phyloP scores from a whole-genome alignment of 495 filamentous ascomycete genomes.

The Saxophila tyrrhenica region DNA sequence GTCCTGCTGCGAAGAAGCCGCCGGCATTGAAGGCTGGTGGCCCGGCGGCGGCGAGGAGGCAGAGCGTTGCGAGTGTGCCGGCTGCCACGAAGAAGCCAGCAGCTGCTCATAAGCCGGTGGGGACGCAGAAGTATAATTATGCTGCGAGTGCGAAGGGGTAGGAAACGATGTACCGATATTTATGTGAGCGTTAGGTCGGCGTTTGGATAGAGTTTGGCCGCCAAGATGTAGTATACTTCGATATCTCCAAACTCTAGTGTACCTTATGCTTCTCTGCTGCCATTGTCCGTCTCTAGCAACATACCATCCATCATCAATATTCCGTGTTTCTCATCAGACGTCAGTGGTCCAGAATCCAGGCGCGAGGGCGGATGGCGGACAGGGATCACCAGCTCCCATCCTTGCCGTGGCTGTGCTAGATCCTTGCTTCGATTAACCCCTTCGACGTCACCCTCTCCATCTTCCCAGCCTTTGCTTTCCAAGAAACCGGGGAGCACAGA shows the following conservation, averaged over 20 bases:
- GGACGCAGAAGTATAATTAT: slow-evolving; percentile 20
- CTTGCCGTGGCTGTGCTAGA: background rate
- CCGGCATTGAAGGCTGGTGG: background rate
- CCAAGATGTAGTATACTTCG: no score
- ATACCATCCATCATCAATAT: no score
- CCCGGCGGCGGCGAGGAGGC: background rate
- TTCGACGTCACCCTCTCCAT: background rate
- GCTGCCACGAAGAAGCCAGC: slow-evolving; percentile 4
- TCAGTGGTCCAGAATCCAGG: no score
- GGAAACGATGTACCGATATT: background rate
- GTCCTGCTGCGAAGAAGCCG: background rate
- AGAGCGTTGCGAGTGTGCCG: slow-evolving; percentile 10
- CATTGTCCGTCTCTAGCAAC: no score
- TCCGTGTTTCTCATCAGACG: no score
- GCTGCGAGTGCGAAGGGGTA: slow-evolving; percentile 4
- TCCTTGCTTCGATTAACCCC: background rate
- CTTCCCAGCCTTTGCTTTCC: background rate
- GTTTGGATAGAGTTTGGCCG: no score
- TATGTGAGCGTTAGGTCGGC: background rate
- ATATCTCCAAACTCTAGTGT: no score
- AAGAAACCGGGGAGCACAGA: background rate
- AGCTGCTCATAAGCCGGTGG: slow-evolving; percentile 4
- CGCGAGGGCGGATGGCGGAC: background rate
- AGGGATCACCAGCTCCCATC: background rate
- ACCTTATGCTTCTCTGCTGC: no score